Conservation (phyloP, 176 grass and related monocot species). For the Cocos nucifera region DNA sequence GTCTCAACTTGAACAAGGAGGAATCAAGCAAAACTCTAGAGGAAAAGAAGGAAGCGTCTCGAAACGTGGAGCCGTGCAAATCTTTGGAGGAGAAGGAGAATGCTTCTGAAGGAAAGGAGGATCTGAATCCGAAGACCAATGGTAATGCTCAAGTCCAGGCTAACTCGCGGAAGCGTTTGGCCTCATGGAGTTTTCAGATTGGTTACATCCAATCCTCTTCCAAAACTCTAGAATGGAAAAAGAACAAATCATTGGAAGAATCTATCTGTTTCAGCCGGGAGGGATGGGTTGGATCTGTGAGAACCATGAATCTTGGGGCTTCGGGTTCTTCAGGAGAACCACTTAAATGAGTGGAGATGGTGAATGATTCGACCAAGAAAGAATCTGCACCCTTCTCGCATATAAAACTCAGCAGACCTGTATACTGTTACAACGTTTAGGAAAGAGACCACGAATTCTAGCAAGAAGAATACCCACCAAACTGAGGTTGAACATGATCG, state of each 20-base stretch:
- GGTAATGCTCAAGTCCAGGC: slow-evolving; percentile 1
- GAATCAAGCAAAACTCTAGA: background rate
- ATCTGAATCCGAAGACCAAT: slow-evolving; percentile 5
- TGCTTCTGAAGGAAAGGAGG: background rate
- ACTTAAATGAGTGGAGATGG: background rate
- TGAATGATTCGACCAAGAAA: background rate
- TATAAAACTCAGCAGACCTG: slow-evolving; percentile 37
- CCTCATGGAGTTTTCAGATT: slow-evolving; percentile 61
- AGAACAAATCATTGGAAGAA: too few relatives aligned
- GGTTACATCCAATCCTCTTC: slow-evolving; percentile 42
- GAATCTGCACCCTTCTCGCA: slow-evolving; percentile 30
- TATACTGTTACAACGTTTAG: background rate
- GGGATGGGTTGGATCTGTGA: slow-evolving; percentile 1
- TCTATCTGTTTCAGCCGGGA: slow-evolving; percentile 10
- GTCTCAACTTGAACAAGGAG: background rate
- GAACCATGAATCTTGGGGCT: background rate
- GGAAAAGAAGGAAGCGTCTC: too few relatives aligned
- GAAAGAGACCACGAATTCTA: too few relatives aligned
- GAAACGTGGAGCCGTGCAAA: too few relatives aligned
- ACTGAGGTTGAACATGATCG: too few relatives aligned
- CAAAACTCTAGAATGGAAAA: slow-evolving; percentile 4
- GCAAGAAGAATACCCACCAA: too few relatives aligned
- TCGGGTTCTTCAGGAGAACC: slow-evolving; percentile 2
- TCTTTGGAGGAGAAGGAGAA: too few relatives aligned
- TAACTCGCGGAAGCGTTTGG: slow-evolving; percentile 37